Evolutionary conservation across 345 rosid species (phyloP), one percentile per base, ranked within the genome.

Genomic region (Syzygium oleosum): DNA sequence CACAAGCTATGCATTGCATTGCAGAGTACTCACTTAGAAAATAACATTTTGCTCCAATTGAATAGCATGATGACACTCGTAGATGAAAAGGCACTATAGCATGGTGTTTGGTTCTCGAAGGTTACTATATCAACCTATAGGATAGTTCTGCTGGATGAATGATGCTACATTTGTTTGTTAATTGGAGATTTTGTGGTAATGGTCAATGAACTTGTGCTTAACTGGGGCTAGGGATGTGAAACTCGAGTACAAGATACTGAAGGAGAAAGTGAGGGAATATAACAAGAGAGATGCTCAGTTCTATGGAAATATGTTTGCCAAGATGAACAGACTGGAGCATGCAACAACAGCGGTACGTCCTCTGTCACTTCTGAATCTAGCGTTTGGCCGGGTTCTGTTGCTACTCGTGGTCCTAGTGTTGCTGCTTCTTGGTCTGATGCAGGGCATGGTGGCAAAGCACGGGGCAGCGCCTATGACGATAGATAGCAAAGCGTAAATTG

Each of bases 261-360:
- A 90, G 90, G 94, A 90, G 73, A 92, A 92, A 58, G 86, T 89
- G 87, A 91, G 85, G 85, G 94, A 91, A 68, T 90, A 56, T 87
- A 91, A 92, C 22, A 92, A 89, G 91, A 92, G 87, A 85, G 92
- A 92, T 80, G 93, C 93, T 0, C 61, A 90, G 43, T 90, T 90
- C 84, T 90, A 90, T 23, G 87, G 91, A 52, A 90, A 90, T 85
- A 90, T 90, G 77, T 90, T 90, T 51, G 88, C 91, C 34, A 90
- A 88, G 87, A 88, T 88, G 91, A 63, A 68, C 51, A 85, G 77
- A 84, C 9, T 54, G 73, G 88, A 87, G 49, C 49, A 73, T 34
- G 27, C 86, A 85, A 52, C 87, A 86, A 87, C 58, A 85, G 78
- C 86, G 88, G 54, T 91, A 91, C 85, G 92, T 90, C 38, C n/a